A percentile compares a stretch with the other conserved stretches of the same genome.
phyloP scores from a whole-genome alignment of 306 rosid genomes.

The Casuarina equisetifolia region DNA sequence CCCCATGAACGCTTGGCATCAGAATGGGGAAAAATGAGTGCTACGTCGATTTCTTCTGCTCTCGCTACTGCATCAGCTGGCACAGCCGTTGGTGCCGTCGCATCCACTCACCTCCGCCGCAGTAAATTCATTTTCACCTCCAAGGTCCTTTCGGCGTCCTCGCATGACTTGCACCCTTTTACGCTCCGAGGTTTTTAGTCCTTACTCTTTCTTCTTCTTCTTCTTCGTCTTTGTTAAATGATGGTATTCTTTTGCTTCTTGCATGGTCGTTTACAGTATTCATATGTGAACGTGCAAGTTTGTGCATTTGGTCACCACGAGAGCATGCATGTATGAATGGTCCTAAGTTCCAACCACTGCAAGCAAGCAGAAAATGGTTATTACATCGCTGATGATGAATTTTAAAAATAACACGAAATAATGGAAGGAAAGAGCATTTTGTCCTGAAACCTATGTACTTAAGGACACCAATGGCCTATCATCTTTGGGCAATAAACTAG shows the following conservation, averaged over 20 bases:
- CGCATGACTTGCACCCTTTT: conserved; percentile 33
- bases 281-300: not conserved
- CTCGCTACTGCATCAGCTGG: conserved; percentile 39
- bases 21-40: conserved; percentile 71
- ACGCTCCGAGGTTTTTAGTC: conserved; percentile 50
- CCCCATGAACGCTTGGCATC: conserved; percentile 33
- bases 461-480: too few species aligned
- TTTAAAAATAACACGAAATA: not conserved
- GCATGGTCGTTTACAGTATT: not conserved
- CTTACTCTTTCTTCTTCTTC: not conserved
- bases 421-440: not conserved
- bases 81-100: conserved; percentile 18
- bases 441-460: not conserved
- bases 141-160: conserved; percentile 18
- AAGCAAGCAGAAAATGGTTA: not conserved
- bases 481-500: too few species aligned
- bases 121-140: conserved; percentile 24
- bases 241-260: not conserved
- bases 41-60: conserved; percentile 50
- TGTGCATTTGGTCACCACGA: too few species aligned
- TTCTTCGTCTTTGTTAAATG: not conserved
- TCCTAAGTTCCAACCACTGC: not conserved
- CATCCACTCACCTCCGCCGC: conserved; percentile 18
- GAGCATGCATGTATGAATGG: too few species aligned
- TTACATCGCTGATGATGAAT: too few species aligned